phyloP scores from a whole-genome alignment of 2,329 filamentous ascomycete genomes.

The Arthrobotrys pseudoclavata region DNA sequence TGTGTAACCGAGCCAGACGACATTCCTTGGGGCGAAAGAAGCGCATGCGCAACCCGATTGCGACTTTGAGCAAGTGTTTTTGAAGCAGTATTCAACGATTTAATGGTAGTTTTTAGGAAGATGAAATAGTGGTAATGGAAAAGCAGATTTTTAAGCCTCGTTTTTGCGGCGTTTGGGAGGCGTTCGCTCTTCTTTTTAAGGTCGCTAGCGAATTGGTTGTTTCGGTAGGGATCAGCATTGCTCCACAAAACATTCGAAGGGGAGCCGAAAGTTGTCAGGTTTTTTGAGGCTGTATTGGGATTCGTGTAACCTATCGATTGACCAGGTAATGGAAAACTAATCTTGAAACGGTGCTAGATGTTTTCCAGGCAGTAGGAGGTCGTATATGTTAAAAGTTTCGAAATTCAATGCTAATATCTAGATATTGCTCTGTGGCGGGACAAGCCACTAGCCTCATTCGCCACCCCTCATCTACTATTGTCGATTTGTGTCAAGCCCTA shows the following conservation, averaged over 20 bases:
- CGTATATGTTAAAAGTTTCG: too few relatives aligned
- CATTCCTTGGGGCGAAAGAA: slow-evolving; percentile 23
- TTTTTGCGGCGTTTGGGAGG: slow-evolving; percentile 54
- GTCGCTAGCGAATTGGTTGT: slow-evolving; percentile 22
- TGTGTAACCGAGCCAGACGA: slow-evolving; percentile 58
- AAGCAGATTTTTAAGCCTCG: slow-evolving; percentile 56
- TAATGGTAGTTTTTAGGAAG: neutral
- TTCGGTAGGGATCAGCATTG: slow-evolving; percentile 53
- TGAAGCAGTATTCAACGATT: slow-evolving; percentile 6
- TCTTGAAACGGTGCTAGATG: neutral
- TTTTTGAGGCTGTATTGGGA: neutral
- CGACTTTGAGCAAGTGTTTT: slow-evolving; percentile 40
- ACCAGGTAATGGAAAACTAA: neutral
- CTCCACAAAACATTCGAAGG: slow-evolving; percentile 27
- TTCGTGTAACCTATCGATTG: neutral
- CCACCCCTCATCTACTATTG: too few relatives aligned
- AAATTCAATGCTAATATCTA: neutral
- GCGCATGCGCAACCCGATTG: slow-evolving; percentile 40
- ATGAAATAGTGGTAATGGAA: slow-evolving; percentile 24
- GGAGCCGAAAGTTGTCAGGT: neutral
- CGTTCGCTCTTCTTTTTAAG: neutral
- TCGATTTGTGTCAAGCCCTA: too few relatives aligned
- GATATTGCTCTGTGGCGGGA: neutral
- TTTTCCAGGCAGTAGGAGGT: neutral
- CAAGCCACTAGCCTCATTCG: too few relatives aligned